Percentiles rank a stretch among this genome's conserved stretches.
phyloP scores from a whole-genome alignment of 2,329 filamentous ascomycete species.

The Botrytis hyacinthi region DNA sequence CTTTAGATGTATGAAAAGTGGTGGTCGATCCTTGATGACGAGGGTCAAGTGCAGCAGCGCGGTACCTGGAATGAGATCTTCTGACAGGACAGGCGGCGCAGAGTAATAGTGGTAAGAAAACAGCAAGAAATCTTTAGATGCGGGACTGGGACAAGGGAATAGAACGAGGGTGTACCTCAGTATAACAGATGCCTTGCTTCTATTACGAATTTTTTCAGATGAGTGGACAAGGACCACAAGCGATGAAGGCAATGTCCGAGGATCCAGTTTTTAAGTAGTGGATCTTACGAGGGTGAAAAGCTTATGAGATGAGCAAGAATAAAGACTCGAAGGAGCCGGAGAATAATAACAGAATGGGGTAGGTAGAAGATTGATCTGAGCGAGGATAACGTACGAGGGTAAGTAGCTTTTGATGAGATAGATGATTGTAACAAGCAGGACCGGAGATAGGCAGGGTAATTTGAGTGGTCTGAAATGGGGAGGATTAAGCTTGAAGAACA shows the following conservation, averaged over 20 bases:
- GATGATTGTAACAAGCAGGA: slow-evolving; percentile 24
- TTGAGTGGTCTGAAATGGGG: slow-evolving; percentile 15
- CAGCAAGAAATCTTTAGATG: slow-evolving; percentile 23
- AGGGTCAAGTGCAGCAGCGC: slow-evolving; percentile 37
- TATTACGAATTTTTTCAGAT: slow-evolving; percentile 35
- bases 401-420: slow-evolving; percentile 21
- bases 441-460: slow-evolving; percentile 10
- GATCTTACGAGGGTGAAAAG: slow-evolving; percentile 33
- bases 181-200: slow-evolving; percentile 38
- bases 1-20: slow-evolving; percentile 33
- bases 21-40: slow-evolving; percentile 38
- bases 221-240: slow-evolving; percentile 30
- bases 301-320: slow-evolving; percentile 20
- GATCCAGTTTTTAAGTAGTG: slow-evolving; percentile 34
- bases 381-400: slow-evolving; percentile 33
- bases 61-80: slow-evolving; percentile 35
- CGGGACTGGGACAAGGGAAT: slow-evolving; percentile 34
- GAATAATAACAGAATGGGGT: slow-evolving; percentile 29
- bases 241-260: slow-evolving; percentile 38
- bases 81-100: slow-evolving; percentile 31
- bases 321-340: slow-evolving; percentile 29
- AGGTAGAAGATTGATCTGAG: slow-evolving; percentile 34
- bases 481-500: slow-evolving; percentile 20
- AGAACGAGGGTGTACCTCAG: slow-evolving; percentile 39
- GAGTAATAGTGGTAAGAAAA: slow-evolving; percentile 27